phyloP scores from a whole-genome alignment of 768 basidiomycete species.

The Suillus fuscotomentosus region DNA sequence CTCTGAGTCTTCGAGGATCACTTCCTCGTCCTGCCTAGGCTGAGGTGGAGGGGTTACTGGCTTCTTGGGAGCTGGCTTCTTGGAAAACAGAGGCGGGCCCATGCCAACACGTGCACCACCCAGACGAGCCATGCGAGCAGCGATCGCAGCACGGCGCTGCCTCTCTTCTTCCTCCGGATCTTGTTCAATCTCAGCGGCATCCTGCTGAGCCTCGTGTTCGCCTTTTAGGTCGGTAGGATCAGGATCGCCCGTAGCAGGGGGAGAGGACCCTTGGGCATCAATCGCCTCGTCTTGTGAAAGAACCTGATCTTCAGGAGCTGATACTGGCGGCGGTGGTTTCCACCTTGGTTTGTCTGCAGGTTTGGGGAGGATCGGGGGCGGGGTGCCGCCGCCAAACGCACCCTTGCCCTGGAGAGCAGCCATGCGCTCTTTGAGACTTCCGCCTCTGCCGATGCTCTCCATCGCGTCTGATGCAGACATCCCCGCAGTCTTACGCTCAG shows the following conservation, averaged over 20 bases:
- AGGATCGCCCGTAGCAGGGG: constrained; percentile 30
- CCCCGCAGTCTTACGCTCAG: constrained; percentile 32
- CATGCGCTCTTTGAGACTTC: constrained; percentile 91
- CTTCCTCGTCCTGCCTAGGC: constrained; percentile 18
- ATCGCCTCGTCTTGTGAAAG: constrained; percentile 18
- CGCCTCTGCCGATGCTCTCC: constrained; percentile 77
- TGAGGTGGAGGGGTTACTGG: constrained; percentile 16
- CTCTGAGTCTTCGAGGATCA: constrained; percentile 11
- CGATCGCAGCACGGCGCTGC: constrained; percentile 81
- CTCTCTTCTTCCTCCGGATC: constrained; percentile 68
- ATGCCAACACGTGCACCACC: constrained; percentile 85
- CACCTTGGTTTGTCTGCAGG: constrained; percentile 79
- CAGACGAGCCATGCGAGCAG: constrained; percentile 89
- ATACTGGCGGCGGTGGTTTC: constrained; percentile 71
- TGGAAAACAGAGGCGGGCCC: constrained; percentile 70
- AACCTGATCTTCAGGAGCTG: constrained; percentile 40
- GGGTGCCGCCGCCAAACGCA: constrained; percentile 58
- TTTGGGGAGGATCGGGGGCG: constrained; percentile 53
- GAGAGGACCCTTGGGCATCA: constrained; percentile 34
- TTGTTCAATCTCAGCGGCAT: constrained; percentile 20
- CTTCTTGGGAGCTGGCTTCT: constrained; percentile 43
- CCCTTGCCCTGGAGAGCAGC: constrained; percentile 86
- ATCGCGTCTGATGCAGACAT: constrained; percentile 89
- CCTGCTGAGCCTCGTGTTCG: constrained; percentile 8
- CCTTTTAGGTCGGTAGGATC: constrained; percentile 22